Percentiles rank a stretch among this genome's conserved stretches.
These are phyloP conservation scores for Camellia sinensis DNA, from an alignment of 148 eudicot species.

Conservation along the genomic window DNA sequence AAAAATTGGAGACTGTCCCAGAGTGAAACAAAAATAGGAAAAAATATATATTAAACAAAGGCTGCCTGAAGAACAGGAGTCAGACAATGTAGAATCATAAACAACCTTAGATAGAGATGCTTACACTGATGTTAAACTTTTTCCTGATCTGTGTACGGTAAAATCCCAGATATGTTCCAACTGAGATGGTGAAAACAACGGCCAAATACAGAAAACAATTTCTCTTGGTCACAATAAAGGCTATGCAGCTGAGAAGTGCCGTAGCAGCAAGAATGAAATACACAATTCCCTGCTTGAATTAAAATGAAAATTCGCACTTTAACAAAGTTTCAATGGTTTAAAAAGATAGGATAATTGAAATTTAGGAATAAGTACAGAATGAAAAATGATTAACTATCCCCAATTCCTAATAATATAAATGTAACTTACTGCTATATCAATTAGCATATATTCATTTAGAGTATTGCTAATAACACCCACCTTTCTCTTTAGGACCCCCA, in stretches of 20 bases:
- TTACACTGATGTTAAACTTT: conserved; percentile 82
- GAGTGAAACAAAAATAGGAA: background rate
- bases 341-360: background rate
- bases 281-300: conserved; percentile 54
- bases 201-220: conserved; percentile 61
- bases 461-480: too few species aligned
- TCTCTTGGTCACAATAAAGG: conserved; percentile 51
- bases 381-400: background rate
- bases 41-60: background rate
- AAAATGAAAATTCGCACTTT: background rate
- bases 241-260: conserved; percentile 49
- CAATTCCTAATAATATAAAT: background rate
- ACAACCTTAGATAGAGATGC: conserved; percentile 13
- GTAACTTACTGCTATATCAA: background rate
- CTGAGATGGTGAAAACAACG: conserved; percentile 49
- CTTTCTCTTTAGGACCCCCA: too few species aligned
- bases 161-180: conserved; percentile 68
- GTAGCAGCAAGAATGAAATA: conserved; percentile 43
- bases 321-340: background rate
- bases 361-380: background rate
- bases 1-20: background rate
- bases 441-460: background rate
- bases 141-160: conserved; percentile 65
- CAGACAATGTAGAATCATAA: background rate
- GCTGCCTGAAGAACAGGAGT: too few species aligned